Percentiles rank a stretch among this genome's conserved stretches.
Evolutionary conservation across 176 grass and related monocot species (phyloP).

Genomic region (Lolium rigidum): DNA sequence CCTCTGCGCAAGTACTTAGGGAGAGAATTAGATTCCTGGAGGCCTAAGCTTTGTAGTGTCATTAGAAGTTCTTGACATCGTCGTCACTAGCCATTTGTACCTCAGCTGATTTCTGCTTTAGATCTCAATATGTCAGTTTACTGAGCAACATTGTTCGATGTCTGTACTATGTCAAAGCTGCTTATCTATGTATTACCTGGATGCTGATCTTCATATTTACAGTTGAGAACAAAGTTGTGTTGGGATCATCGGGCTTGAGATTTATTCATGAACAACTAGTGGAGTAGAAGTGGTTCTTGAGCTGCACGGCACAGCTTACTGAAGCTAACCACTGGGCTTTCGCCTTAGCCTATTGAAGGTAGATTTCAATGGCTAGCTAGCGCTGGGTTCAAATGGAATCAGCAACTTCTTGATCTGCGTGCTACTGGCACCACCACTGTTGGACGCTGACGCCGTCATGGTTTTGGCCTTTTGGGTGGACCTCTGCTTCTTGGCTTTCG

Average conservation of each 20-base stretch:
- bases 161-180: neutral
- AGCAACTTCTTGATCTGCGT: constrained; percentile 63
- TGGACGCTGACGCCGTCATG: constrained; percentile 34
- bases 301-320: too few relatives aligned
- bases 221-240: neutral
- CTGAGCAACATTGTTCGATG: neutral
- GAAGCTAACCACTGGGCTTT: too few relatives aligned
- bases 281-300: neutral
- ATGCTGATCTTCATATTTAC: neutral
- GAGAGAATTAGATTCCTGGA: neutral
- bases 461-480: constrained; percentile 6
- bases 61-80: neutral
- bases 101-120: neutral
- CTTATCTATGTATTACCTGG: neutral
- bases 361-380: constrained; percentile 64
- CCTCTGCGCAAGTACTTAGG: neutral
- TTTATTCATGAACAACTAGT: neutral
- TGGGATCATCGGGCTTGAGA: neutral
- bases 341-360: constrained; percentile 67
- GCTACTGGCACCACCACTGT: constrained; percentile 18
- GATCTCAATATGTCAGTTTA: neutral
- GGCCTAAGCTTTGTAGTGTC: neutral
- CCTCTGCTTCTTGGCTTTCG: constrained; percentile 68
- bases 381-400: constrained; percentile 57
- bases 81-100: neutral